Base-by-base conservation (phyloP, 1,284 basidiomycete species). In the Tilletiaria anomala region DNA sequence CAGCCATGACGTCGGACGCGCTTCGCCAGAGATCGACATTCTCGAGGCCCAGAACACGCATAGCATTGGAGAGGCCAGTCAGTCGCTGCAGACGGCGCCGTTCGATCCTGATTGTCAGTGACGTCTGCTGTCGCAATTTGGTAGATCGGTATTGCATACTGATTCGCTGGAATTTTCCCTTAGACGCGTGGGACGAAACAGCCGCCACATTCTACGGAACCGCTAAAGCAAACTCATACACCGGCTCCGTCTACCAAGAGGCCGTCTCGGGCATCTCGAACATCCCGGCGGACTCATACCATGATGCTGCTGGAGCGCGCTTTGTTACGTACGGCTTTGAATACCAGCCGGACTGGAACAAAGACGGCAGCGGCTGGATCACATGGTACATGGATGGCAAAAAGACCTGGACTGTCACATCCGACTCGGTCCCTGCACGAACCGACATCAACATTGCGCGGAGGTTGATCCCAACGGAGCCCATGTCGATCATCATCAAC, bases 1-100 rank as follows among this genome's bases (percentile, higher is more conserved):
- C n/a, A 56, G 55, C 40, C 40, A 41, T 32, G 52, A 58, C 31
- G 58, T 62, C n/a, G 65, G 55, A 10, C 58, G 67, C 17, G 50
- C 53, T 5, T 49, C 57, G 8, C 67, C 67, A 6, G 67, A 68
- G 45, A 50, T 68, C 26, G 67, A 68, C 35, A 54, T 67, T 15
- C 52, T 64, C 39, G 64, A 68, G 44, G 56, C 61, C 4, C 74
- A 78, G 53, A 72, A 71, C 75, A 69, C 78, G 77, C 60, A 32
- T 19, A 14, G 20, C 11, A 37, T 26, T 21, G 36, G 36, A 1
- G n/a, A n/a, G n/a, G n/a, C n/a, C n/a, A n/a, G n/a, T n/a, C n/a
- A n/a, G n/a, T n/a, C n/a, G n/a, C n/a, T n/a, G n/a, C n/a, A n/a
- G n/a, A n/a, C n/a, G n/a, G n/a, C n/a, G n/a, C n/a, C n/a, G n/a